phyloP scores from a whole-genome alignment of 805 yeast genomes.

The Hanseniaspora nectarophila region DNA sequence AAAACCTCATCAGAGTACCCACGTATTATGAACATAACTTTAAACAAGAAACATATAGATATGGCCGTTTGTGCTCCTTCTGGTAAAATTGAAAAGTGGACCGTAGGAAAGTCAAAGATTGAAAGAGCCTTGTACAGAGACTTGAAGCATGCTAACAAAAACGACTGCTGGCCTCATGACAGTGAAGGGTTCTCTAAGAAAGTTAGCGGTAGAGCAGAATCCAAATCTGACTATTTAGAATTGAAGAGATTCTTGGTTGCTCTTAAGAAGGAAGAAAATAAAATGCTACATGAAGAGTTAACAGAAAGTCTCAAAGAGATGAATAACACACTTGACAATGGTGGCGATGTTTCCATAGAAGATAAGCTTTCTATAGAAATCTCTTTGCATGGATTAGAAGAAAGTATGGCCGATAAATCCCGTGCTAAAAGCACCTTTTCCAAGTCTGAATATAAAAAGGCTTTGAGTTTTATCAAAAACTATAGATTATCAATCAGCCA shows the following conservation, averaged over 20 bases:
- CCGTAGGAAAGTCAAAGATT: conserved; percentile 65
- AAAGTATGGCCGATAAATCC: not conserved
- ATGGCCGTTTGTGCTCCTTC: conserved; percentile 68
- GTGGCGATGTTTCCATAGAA: conserved; percentile 3
- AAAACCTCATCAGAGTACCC: conserved; percentile 69
- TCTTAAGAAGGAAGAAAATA: not conserved
- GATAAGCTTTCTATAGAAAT: conserved; percentile 5
- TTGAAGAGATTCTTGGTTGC: not conserved
- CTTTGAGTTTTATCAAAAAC: not conserved
- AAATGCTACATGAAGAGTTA: not conserved
- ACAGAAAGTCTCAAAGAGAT: not conserved
- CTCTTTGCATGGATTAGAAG: not conserved
- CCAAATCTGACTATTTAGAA: not conserved
- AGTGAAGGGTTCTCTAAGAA: conserved; percentile 39
- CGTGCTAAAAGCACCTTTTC: not conserved
- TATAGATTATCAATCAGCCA: not conserved
- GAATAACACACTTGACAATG: not conserved
- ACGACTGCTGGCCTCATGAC: conserved; percentile 77
- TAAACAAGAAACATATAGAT: conserved; percentile 70
- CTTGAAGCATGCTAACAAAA: conserved; percentile 72
- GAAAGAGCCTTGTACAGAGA: conserved; percentile 67
- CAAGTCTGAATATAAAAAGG: conserved; percentile 7
- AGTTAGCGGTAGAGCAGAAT: conserved; percentile 18
- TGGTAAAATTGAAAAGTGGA: conserved; percentile 79
- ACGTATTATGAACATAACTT: conserved; percentile 25